Evolutionary conservation across 257 asterid species (phyloP), one percentile per base, ranked within the genome.

Genomic region (Paraleonurus japonicus): DNA sequence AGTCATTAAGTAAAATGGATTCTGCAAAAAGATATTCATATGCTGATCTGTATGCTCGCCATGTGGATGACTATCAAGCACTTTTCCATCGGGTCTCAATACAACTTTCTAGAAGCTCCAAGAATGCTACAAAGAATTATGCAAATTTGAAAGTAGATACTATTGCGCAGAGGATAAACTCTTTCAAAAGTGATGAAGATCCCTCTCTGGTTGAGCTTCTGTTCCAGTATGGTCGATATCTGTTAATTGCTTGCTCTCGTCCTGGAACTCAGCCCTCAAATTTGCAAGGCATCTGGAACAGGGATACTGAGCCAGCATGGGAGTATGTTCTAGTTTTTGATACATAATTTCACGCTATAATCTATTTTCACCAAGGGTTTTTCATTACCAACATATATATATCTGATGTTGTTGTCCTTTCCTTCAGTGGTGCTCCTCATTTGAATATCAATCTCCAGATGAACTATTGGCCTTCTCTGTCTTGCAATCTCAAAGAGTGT

Each of bases 211-310:
- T 90, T 0, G 97, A 85, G 81, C 92, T 90, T 80, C 78, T 88
- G 22, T 90, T 88, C 80, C 97, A 90, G 69, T 90, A 82, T 43
- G 97, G 97, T 28, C 82, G 97, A 28, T 90, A 88, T 73, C 78
- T 90, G 58, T 80, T 87, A 41, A 90, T 90, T 71, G 80, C 97
- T 57, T 81, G 88, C 79, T 90, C 97, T 27, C 88, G 96, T 35
- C 90, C 96, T 5, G 96, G 91, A 65, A 75, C 88, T 61, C 96
- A 88, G 79, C 85, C 82, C 41, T 85, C 96, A 59, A 90, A 90
- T 70, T 75, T 90, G 81, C 97, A 90, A 84, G 97, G 97, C 23
- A 88, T 90, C 73, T 90, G 97, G 96, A 90, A 83, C 75, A 84
- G 67, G 67, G 83, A 82, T 63, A 59, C 76, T 17, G 78, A 72